Evolutionary conservation across 805 yeast genomes (phyloP).

Genomic region (Komagataella pseudopastoris): DNA sequence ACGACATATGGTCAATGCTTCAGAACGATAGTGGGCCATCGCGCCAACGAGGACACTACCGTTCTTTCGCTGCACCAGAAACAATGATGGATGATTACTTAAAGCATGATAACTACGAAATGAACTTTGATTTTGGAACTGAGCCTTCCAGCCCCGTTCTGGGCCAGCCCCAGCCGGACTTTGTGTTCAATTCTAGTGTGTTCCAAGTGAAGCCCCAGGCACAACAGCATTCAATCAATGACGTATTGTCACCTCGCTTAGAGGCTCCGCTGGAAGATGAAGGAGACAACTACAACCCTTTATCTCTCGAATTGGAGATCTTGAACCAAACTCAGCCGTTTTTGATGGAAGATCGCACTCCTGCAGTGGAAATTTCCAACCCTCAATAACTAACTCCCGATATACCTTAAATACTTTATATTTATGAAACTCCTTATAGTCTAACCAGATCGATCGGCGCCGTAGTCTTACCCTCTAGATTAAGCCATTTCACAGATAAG

Average conservation of each 20-base stretch:
- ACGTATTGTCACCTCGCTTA: not conserved
- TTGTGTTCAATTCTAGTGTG: not conserved
- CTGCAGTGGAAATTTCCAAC: not conserved
- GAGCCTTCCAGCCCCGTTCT: not conserved
- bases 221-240: not conserved
- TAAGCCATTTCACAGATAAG: not conserved
- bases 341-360: not conserved
- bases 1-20: not conserved
- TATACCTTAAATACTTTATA: not conserved
- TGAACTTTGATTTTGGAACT: not conserved
- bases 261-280: not conserved
- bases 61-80: not conserved
- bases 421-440: not conserved
- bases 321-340: not conserved
- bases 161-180: not conserved
- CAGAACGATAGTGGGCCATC: not conserved
- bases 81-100: not conserved
- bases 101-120: not conserved
- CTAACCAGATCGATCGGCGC: not conserved
- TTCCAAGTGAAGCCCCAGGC: not conserved
- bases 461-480: not conserved
- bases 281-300: not conserved
- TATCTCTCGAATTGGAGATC: not conserved
- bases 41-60: not conserved
- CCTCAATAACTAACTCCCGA: not conserved